A percentile compares a stretch with the other conserved stretches of the same genome.
Evolutionary conservation across 2,329 filamentous ascomycete genomes (phyloP).

Genomic region (Stemphylium lycopersici): DNA sequence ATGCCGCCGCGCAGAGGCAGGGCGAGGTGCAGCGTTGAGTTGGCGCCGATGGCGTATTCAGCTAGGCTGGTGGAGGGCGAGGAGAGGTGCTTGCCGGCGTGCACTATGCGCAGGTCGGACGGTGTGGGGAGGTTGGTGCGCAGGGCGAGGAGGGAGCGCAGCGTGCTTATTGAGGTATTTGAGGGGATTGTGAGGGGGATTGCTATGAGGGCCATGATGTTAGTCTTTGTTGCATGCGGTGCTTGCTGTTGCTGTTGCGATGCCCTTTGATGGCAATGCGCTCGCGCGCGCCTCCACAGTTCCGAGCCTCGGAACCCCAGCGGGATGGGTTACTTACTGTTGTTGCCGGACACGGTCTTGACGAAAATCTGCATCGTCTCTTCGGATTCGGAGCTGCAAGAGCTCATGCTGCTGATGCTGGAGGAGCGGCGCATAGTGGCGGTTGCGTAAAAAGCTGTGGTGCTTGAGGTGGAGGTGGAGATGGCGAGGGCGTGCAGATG

Average conservation of each 20-base stretch:
- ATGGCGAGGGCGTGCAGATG: not conserved
- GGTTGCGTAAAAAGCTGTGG: slow-evolving; percentile 19
- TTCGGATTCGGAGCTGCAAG: slow-evolving; percentile 52
- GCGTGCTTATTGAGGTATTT: slow-evolving; percentile 61
- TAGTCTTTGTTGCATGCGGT: slow-evolving; percentile 9
- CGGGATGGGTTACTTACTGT: slow-evolving; percentile 53
- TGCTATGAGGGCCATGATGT: slow-evolving; percentile 50
- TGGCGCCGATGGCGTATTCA: slow-evolving; percentile 56
- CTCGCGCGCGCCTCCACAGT: not conserved
- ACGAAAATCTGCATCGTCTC: slow-evolving; percentile 67
- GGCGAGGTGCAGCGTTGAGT: slow-evolving; percentile 61
- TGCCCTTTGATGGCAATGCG: not conserved
- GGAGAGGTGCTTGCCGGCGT: slow-evolving; percentile 63
- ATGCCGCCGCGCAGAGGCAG: slow-evolving; percentile 62
- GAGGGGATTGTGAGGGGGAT: slow-evolving; percentile 63
- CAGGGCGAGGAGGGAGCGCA: slow-evolving; percentile 63
- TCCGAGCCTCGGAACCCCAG: slow-evolving; percentile 24
- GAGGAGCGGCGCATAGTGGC: slow-evolving; percentile 43
- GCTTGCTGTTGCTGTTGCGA: not conserved
- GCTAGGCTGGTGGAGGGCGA: slow-evolving; percentile 52
- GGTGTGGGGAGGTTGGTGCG: slow-evolving; percentile 60
- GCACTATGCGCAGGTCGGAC: slow-evolving; percentile 60
- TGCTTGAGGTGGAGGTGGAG: slow-evolving; percentile 15
- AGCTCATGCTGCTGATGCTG: slow-evolving; percentile 53
- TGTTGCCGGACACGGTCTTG: slow-evolving; percentile 62